Conservation (phyloP, 345 rosid species). For the Sisymbrium altissimum region DNA sequence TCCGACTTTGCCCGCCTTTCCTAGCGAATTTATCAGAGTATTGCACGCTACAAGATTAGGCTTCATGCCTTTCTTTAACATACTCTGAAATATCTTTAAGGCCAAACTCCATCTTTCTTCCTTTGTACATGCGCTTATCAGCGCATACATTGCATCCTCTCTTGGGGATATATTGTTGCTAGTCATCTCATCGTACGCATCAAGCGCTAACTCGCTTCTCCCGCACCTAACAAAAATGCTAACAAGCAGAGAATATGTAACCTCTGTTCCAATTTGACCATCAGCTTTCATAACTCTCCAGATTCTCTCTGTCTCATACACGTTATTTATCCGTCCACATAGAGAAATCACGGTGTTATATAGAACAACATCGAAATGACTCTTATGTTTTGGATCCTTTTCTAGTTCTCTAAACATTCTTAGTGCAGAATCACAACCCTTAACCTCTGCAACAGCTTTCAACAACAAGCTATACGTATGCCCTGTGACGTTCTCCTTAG, state of each 20-base stretch:
- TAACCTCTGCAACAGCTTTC: slow-evolving; percentile 53
- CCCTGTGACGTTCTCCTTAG: slow-evolving; percentile 43
- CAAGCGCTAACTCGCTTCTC: slow-evolving; percentile 59
- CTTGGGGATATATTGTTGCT: slow-evolving; percentile 43
- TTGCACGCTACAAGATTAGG: slow-evolving; percentile 71
- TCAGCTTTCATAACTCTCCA: slow-evolving; percentile 62
- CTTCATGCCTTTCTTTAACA: slow-evolving; percentile 46
- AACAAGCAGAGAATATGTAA: slow-evolving; percentile 61
- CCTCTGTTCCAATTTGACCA: slow-evolving; percentile 52
- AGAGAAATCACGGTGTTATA: slow-evolving; percentile 74
- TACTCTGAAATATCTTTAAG: slow-evolving; percentile 45
- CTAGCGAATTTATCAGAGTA: slow-evolving; percentile 62
- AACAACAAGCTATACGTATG: slow-evolving; percentile 69
- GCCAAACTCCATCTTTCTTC: slow-evolving; percentile 64
- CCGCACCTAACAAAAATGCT: slow-evolving; percentile 69
- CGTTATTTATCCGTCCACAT: slow-evolving; percentile 53
- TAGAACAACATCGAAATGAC: slow-evolving; percentile 54
- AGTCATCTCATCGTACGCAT: slow-evolving; percentile 70
- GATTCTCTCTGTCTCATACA: slow-evolving; percentile 53
- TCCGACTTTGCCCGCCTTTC: slow-evolving; percentile 59
- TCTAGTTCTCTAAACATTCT: slow-evolving; percentile 50
- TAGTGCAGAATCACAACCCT: slow-evolving; percentile 57
- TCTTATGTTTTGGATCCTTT: slow-evolving; percentile 32
- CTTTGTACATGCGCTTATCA: slow-evolving; percentile 56
- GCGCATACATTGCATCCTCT: slow-evolving; percentile 54